These are phyloP conservation scores for Talaromyces thailandensis DNA, from an alignment of 495 filamentous ascomycete genomes.

Conservation along the genomic window DNA sequence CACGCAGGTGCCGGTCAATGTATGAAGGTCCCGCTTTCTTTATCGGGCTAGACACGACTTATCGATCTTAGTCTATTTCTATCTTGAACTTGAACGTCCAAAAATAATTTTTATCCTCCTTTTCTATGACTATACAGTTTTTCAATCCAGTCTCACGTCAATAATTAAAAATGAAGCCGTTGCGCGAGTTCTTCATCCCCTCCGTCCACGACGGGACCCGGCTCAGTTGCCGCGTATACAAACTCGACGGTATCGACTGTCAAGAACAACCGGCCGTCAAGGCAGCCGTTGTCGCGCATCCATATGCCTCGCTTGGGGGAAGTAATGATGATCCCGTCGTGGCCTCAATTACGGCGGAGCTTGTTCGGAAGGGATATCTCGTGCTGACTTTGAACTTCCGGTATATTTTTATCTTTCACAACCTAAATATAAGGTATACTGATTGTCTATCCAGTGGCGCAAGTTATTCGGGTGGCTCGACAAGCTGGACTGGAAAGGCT, in stretches of 20 bases:
- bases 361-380: constrained; percentile 59
- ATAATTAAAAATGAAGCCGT: background rate
- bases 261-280: constrained; percentile 27
- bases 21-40: background rate
- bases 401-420: constrained; percentile 30
- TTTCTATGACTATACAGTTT: background rate
- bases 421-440: background rate
- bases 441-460: constrained; percentile 53
- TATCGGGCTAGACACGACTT: background rate
- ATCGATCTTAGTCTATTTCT: background rate
- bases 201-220: constrained; percentile 68
- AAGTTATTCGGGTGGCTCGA: constrained; percentile 60
- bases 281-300: constrained; percentile 79
- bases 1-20: background rate
- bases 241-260: constrained; percentile 35
- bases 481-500: constrained; percentile 75
- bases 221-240: constrained; percentile 76
- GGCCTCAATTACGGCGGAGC: constrained; percentile 45
- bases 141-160: background rate
- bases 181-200: constrained; percentile 57
- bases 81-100: background rate
- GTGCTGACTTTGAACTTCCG: constrained; percentile 92
- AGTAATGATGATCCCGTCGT: constrained; percentile 78
- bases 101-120: background rate
- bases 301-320: constrained; percentile 82